Evolutionary conservation across 2,329 filamentous ascomycete species (phyloP), one percentile per base, ranked within the genome.

Genomic region (Clathrospora elynae): DNA sequence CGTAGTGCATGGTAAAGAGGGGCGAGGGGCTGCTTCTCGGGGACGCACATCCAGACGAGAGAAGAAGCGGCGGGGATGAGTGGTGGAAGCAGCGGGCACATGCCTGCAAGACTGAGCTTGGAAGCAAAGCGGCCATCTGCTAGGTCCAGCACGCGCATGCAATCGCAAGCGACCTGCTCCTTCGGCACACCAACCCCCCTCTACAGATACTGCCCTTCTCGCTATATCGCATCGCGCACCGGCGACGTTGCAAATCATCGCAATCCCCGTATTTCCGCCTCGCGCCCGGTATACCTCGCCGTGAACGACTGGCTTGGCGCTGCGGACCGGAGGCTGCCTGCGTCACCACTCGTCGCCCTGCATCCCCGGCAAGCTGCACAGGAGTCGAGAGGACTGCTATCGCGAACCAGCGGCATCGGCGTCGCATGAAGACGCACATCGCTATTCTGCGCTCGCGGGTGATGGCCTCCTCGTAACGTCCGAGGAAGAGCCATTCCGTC

Each of bases 401-500:
- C 37, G 35, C 46, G 37, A 42, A 32, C 26, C 32, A 35, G 38
- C 53, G 31, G 28, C 40, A 25, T 28, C 41, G 29, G 31, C 46
- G 35, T 52, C 56, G 61, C 59, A 57, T 58, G 52, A 36, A 52
- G 30, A 39, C 26, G 22, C 31, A 24, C 24, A 33, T 11, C 24
- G 20, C 12, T 23, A 20, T 18, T 33, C 19, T 20, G 31, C 34
- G 26, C 41, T 24, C 33, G 28, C 33, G n/a, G n/a, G n/a, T n/a
- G n/a, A n/a, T n/a, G n/a, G n/a, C n/a, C n/a, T n/a, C n/a, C n/a
- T n/a, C n/a, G n/a, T n/a, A n/a, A n/a, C n/a, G n/a, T n/a, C n/a
- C 33, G 17, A 11, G n/a, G 26, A 22, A n/a, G 34, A n/a, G 46
- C 17, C 46, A 68, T 68, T 65, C 26, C 57, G 28, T 45, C 35